Evolutionary conservation across 306 rosid genomes (phyloP).

Genomic region (Cyclanthera cordifolia): DNA sequence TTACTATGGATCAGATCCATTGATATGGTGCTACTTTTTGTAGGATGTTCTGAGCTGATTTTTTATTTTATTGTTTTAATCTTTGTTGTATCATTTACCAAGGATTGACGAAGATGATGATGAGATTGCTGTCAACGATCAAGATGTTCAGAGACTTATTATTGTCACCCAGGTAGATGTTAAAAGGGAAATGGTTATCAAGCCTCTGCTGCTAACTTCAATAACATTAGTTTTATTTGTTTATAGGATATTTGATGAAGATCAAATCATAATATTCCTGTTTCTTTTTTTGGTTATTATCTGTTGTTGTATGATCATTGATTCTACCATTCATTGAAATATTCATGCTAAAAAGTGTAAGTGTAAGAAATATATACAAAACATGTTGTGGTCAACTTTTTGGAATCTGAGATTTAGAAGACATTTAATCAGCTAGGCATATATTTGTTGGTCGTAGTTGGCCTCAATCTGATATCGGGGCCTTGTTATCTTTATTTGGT

Average conservation of each 20-base stretch:
- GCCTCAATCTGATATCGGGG: neutral
- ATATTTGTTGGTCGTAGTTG: neutral
- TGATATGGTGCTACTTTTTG: neutral
- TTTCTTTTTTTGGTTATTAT: neutral
- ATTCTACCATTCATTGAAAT: neutral
- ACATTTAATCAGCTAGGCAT: neutral
- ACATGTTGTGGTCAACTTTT: neutral
- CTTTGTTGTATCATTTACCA: slow-evolving; percentile 21
- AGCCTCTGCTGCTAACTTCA: neutral
- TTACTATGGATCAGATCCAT: neutral
- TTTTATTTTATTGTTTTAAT: neutral
- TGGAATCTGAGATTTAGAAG: neutral
- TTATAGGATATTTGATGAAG: neutral
- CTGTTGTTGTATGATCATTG: neutral
- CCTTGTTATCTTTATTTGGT: neutral
- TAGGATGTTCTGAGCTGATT: slow-evolving; percentile 5
- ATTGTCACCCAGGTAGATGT: slow-evolving; percentile 82
- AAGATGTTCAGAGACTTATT: slow-evolving; percentile 80
- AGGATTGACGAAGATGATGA: slow-evolving; percentile 83
- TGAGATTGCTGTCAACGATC: slow-evolving; percentile 60
- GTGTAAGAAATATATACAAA: neutral
- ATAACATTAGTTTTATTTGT: neutral
- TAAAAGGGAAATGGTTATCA: neutral
- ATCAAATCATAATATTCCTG: slow-evolving; percentile 3
- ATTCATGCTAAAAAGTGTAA: slow-evolving; percentile 4